Percentiles rank a stretch among this genome's conserved stretches.
Evolutionary conservation across 805 yeast genomes (phyloP).

Genomic region (Candida mattraensis): DNA sequence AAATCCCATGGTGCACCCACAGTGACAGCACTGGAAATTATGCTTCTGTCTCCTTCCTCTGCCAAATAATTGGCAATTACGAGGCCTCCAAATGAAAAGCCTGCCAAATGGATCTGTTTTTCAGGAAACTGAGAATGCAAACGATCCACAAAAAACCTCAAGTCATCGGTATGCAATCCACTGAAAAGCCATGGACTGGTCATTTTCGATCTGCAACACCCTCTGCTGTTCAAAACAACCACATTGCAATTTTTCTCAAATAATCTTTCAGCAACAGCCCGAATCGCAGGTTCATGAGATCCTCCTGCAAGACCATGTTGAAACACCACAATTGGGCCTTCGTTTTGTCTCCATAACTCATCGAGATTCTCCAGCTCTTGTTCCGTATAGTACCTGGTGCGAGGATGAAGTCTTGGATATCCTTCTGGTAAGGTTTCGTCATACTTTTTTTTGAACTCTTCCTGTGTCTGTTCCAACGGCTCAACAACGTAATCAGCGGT

Average conservation of each 20-base stretch:
- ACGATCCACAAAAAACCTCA: constrained; percentile 55
- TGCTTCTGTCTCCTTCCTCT: constrained; percentile 55
- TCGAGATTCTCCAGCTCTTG: constrained; percentile 39
- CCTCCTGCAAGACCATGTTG: constrained; percentile 81
- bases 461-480: constrained; percentile 24
- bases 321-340: constrained; percentile 59
- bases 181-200: constrained; percentile 67
- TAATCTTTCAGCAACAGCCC: constrained; percentile 50
- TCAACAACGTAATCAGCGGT: constrained; percentile 50
- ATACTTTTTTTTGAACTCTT: constrained; percentile 32
- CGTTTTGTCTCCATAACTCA: constrained; percentile 34
- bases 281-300: constrained; percentile 69
- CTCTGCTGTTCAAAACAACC: constrained; percentile 67
- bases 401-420: constrained; percentile 63
- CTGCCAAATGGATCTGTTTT: constrained; percentile 64
- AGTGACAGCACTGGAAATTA: constrained; percentile 56
- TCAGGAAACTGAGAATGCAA: constrained; percentile 54
- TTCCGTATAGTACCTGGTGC: constrained; percentile 60
- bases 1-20: constrained; percentile 77
- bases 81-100: constrained; percentile 74
- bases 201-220: constrained; percentile 73
- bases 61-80: constrained; percentile 67
- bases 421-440: constrained; percentile 47
- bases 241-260: constrained; percentile 47
- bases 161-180: constrained; percentile 69